These are phyloP conservation scores for Colletotrichum higginsianum DNA, from an alignment of 2,329 filamentous ascomycete genomes.

Conservation along the genomic window DNA sequence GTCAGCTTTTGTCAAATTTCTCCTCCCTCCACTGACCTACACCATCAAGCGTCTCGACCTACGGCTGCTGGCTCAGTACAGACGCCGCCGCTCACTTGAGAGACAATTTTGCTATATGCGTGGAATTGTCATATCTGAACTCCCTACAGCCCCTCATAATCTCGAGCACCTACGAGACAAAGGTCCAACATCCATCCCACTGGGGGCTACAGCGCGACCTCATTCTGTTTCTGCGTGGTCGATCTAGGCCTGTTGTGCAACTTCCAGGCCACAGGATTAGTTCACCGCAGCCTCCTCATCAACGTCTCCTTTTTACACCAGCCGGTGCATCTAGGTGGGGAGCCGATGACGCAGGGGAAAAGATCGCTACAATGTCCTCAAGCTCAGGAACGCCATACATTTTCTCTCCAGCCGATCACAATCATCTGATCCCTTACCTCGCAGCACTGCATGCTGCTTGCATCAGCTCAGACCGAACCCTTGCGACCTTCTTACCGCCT, in stretches of 20 bases:
- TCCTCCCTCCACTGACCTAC: constrained; percentile 10
- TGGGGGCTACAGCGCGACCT: constrained; percentile 10
- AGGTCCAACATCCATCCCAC: neutral
- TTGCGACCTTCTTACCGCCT: constrained; percentile 73
- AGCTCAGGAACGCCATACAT: constrained; percentile 47
- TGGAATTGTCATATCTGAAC: neutral
- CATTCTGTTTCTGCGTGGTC: constrained; percentile 17
- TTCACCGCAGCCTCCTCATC: neutral
- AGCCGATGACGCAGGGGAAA: neutral
- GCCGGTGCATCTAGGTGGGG: too few species aligned
- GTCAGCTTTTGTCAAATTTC: constrained; percentile 30
- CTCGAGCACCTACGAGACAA: neutral
- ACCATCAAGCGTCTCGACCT: neutral
- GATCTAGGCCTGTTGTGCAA: constrained; percentile 21
- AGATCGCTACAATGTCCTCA: constrained; percentile 27
- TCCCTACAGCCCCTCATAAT: neutral
- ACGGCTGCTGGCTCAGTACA: neutral
- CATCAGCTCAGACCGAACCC: constrained; percentile 70
- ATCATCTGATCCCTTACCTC: constrained; percentile 69
- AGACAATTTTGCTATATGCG: neutral
- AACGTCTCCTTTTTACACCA: neutral
- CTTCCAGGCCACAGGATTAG: neutral
- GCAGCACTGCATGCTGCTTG: constrained; percentile 72
- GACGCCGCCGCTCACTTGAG: neutral
- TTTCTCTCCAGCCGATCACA: constrained; percentile 62